Conservation (phyloP, 495 filamentous ascomycete genomes). For the Bryoglossum gracile region DNA sequence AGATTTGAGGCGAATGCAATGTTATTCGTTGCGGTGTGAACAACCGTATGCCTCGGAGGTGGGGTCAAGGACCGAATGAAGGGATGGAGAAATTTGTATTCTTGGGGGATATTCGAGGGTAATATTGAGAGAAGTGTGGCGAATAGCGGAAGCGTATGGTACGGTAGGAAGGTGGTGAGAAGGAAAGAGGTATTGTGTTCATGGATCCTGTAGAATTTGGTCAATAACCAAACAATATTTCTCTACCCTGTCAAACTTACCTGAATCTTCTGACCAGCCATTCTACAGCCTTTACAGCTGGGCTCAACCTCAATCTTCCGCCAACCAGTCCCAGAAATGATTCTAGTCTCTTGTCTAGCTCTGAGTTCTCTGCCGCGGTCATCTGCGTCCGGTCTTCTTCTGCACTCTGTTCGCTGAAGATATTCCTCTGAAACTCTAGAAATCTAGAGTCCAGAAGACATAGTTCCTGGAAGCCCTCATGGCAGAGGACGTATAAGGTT, state of each 20-base stretch:
- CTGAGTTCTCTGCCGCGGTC: slow-evolving; percentile 69
- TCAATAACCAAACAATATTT: neutral
- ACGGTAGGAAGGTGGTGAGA: slow-evolving; percentile 86
- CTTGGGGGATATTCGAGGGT: slow-evolving; percentile 58
- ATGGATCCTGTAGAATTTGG: slow-evolving; percentile 56
- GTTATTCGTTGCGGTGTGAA: slow-evolving; percentile 71
- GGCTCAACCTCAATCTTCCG: slow-evolving; percentile 69
- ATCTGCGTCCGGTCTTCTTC: slow-evolving; percentile 77
- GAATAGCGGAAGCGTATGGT: slow-evolving; percentile 77
- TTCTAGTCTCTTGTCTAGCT: slow-evolving; percentile 69
- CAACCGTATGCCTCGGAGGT: slow-evolving; percentile 70
- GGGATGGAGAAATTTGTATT: slow-evolving; percentile 78
- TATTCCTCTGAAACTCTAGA: slow-evolving; percentile 52
- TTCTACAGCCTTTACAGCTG: slow-evolving; percentile 83
- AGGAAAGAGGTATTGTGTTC: slow-evolving; percentile 77
- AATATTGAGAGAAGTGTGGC: slow-evolving; percentile 75
- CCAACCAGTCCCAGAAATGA: slow-evolving; percentile 73
- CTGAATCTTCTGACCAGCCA: slow-evolving; percentile 90
- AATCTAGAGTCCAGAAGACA: slow-evolving; percentile 79
- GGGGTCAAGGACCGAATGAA: slow-evolving; percentile 68
- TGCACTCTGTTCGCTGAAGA: slow-evolving; percentile 92
- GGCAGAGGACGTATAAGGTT: slow-evolving; percentile 75
- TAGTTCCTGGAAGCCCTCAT: slow-evolving; percentile 82
- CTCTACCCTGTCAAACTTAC: slow-evolving; percentile 38
- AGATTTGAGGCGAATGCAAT: slow-evolving; percentile 59